phyloP scores from a whole-genome alignment of 177 flowering plant species.

The Telopea speciosissima region DNA sequence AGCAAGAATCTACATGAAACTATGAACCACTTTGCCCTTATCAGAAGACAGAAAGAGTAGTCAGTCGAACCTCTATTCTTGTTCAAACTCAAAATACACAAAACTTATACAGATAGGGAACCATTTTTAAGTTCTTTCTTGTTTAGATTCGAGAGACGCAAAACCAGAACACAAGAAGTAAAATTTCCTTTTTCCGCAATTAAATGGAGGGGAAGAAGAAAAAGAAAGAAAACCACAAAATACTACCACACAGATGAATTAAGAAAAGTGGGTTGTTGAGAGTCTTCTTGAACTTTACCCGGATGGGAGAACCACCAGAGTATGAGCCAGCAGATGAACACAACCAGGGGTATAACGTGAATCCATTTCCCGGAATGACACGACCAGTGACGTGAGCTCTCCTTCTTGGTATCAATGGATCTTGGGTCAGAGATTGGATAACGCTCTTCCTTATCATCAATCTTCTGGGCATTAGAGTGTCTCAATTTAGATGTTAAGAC shows the following conservation, averaged over 20 bases:
- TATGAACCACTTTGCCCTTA: no score
- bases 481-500: neutral
- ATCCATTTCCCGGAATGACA: slow-evolving; percentile 15
- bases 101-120: no score
- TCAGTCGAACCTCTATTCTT: neutral
- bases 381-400: neutral
- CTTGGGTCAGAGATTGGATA: neutral
- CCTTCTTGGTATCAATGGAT: slow-evolving; percentile 5
- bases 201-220: no score
- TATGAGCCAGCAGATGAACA: slow-evolving; percentile 29
- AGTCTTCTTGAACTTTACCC: slow-evolving; percentile 17
- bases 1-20: neutral
- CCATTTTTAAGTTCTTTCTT: no score
- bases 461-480: neutral
- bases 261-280: neutral
- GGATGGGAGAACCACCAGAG: slow-evolving; percentile 46
- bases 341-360: slow-evolving; percentile 34
- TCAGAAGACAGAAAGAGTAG: neutral
- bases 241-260: neutral
- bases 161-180: no score
- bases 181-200: no score
- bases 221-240: neutral
- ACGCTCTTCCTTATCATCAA: neutral
- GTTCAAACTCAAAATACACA: neutral
- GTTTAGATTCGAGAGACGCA: no score